Base-by-base conservation (phyloP, 2,329 filamentous ascomycete genomes). In the Sporothrix schenckii region DNA sequence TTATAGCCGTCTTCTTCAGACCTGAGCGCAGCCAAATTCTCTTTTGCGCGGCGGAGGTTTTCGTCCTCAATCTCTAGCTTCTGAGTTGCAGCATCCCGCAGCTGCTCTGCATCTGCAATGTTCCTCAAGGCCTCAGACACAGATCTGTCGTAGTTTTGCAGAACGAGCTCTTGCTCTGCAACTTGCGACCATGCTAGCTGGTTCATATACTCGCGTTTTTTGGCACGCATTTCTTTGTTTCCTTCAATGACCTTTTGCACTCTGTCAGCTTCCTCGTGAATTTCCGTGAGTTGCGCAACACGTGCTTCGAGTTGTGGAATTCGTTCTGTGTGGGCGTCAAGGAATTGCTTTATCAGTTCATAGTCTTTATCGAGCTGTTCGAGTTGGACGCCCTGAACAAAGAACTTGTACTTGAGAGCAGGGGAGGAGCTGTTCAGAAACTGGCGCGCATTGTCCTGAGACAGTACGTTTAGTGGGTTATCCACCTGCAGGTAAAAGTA, bases 281-380 rank as follows among this genome's bases (percentile, higher is more conserved):
- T 84, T 44, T 83, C 83, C 75, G 88, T 83, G n/a, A 92, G 81
- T 16, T 81, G 80, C 13, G 83, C 81, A n/a, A 93, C 81, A 71
- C 91, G 88, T n/a, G 88, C 87, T 56, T 86, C 79, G 50, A 88
- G 87, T 39, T 84, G 84, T 11, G 83, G 81, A 1, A 92, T 81
- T 74, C 91, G 91, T 44, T 83, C 83, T 69, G 90, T 85, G 71
- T 90, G 92, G 47, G 87, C 87, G 73, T 97, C 91, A 24, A 95
- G 84, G 3, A 88, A 90, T 74, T 97, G 91, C 72, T 91, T 89
- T 16, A 97, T 88, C 70, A 97, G 83, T 71, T 89, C 88, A 79
- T 99, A 99, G 77, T 99, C 95, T 72, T 92, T 90, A 77, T 97
- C 93, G 11, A 99, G 85, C 75, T 94, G 91, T 78, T 98, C 93